Base-by-base conservation (phyloP, 768 basidiomycete genomes). In the Hericium alpestre region DNA sequence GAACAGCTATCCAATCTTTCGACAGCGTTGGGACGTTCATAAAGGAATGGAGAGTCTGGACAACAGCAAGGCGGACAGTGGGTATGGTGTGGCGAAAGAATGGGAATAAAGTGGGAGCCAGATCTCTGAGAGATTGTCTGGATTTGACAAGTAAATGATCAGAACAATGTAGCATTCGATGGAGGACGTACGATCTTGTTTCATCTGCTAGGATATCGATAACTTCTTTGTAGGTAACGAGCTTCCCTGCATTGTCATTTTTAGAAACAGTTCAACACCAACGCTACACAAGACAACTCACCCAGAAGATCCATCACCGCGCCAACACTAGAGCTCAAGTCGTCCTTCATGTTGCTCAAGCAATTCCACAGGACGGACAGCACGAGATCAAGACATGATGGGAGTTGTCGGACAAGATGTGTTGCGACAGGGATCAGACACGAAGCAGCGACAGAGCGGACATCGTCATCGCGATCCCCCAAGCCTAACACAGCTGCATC, bases 271-370 rank as follows among this genome's bases (percentile, higher is more conserved):
- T n/a, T 25, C 37, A 46, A 51, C 43, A 57, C 11, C 25, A 51
- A 56, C 63, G 43, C 18, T 25, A 63, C 5, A 46, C 20, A 20
- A 46, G 43, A 51, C 9, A 20, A 10, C 73, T 58, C 61, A 93
- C 93, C 90, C n/a, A 99, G 74, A 1, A 99, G 76, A 67, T 96
- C 93, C 96, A 99, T 98, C 23, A 98, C 93, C 10, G 90, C 87
- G 41, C 93, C 93, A 40, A 96, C 92, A 58, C 94, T 97, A 53
- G 93, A 97, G 61, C 93, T 92, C 2, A 99, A 72, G 64, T 99
- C 96, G 68, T 99, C 96, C 66, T 93, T 94, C 81, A 95, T 92
- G 64, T 91, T 88, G 23, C 80, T 81, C 39, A 99, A 72, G 65
- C 94, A 97, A 59, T 78, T 79, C 93, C 95, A 97, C 7, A 99